Conservation (phyloP, 1,284 basidiomycete species). For the Porogramme epimiltina region DNA sequence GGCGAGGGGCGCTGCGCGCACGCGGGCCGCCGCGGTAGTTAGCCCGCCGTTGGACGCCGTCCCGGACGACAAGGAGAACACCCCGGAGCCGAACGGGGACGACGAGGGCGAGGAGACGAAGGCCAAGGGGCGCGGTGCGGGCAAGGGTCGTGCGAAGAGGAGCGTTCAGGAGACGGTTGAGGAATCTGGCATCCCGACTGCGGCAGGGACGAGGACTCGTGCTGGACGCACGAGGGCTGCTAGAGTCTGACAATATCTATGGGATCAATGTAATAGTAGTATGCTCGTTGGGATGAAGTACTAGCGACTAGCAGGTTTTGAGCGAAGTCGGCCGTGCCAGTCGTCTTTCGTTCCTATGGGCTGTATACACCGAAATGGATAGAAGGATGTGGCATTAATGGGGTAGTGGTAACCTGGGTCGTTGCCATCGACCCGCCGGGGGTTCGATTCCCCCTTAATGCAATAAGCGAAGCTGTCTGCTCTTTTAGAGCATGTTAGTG, state of each 20-base stretch:
- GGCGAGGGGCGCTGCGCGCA: conserved; percentile 16
- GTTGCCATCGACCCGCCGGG: conserved; percentile 59
- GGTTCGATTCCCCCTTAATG: conserved; percentile 64
- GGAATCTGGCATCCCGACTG: not conserved
- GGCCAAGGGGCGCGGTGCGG: not conserved
- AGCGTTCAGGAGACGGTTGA: not conserved
- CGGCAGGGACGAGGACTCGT: conserved; percentile 7
- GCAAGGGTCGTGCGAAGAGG: not conserved
- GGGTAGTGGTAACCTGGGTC: conserved; percentile 35
- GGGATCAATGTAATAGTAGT: no score
- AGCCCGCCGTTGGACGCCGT: conserved; percentile 12
- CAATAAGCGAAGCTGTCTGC: conserved; percentile 1
- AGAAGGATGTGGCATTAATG: no score
- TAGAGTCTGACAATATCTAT: conserved; percentile 1
- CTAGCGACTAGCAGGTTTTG: no score
- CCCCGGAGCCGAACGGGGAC: conserved; percentile 33
- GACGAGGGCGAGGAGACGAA: conserved; percentile 24
- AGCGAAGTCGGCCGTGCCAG: no score
- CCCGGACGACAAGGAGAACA: conserved; percentile 42
- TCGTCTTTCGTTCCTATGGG: no score
- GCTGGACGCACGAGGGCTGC: conserved; percentile 26
- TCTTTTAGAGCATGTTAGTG: not conserved
- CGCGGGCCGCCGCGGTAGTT: conserved; percentile 8
- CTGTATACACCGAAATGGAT: no score
- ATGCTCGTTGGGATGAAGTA: no score